Conservation (phyloP, 2,329 filamentous ascomycete genomes). For the Fusarium ramigenum region DNA sequence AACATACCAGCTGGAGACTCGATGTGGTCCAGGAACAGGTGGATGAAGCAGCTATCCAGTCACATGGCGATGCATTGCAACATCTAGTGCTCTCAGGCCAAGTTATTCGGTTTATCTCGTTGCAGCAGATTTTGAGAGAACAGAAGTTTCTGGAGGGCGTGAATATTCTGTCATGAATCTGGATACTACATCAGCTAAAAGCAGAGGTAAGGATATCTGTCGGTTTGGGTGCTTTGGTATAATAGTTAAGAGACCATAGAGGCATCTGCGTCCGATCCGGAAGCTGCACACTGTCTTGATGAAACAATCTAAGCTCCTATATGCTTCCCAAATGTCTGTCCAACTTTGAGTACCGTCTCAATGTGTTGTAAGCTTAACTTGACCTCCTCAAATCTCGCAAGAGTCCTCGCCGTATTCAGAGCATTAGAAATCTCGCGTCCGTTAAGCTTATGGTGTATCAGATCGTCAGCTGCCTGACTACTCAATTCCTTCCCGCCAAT, state of each 20-base stretch:
- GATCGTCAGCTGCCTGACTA: background rate
- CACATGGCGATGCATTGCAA: constrained; percentile 32
- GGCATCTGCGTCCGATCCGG: no score
- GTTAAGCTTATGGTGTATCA: background rate
- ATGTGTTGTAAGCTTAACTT: background rate
- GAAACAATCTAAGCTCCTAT: background rate
- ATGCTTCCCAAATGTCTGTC: background rate
- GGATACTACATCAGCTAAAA: background rate
- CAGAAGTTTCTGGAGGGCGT: constrained; percentile 14
- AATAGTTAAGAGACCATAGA: no score
- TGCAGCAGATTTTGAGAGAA: constrained; percentile 26
- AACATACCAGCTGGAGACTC: background rate
- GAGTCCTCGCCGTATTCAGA: background rate
- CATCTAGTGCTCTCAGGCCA: constrained; percentile 18
- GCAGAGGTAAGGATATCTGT: no score
- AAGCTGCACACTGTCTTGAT: no score
- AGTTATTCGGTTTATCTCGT: constrained; percentile 21
- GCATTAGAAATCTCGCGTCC: background rate
- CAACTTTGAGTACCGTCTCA: background rate
- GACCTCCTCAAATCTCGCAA: background rate
- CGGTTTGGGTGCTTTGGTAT: no score
- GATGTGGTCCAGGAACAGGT: constrained; percentile 19
- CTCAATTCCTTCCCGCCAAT: background rate
- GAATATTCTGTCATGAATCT: background rate
- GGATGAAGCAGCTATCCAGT: background rate